Evolutionary conservation across 169 alveolate genomes (phyloP), one percentile per base, ranked within the genome.

Genomic region (Toxoplasma gondii): DNA sequence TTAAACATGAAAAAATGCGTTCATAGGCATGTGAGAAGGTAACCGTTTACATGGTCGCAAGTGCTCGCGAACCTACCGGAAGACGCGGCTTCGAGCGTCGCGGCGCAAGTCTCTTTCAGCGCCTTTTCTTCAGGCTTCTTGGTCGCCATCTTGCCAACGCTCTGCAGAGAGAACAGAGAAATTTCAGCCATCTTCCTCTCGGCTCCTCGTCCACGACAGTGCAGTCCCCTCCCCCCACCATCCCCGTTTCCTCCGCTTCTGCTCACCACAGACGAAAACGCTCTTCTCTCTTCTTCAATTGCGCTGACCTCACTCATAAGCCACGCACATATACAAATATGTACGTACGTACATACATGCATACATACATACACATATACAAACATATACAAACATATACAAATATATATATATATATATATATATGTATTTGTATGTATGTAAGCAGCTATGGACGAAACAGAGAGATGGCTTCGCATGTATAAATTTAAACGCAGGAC

Each of bases 81-180:
- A 38, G 90, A 43, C 70, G 87, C 22, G 53, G 95, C 95, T 1
- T 93, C 93, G 74, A 93, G 54, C 22, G 95, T 93, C 91, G 69
- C 87, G 90, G 84, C 90, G 95, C 95, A 93, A 67, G 45, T 70
- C 38, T 93, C 95, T 58, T 91, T 91, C 43, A 93, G n/a, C 17
- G 95, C 95, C 93, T 93, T 93, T 93, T 93, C 95, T 19, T 93
- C 95, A 0, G 95, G 91, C 82, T 93, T 93, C 95, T 93, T 93
- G 39, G 58, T 39, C 39, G 90, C 81, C 39, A 93, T 78, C 78
- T 93, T 93, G 22, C 90, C 58, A 4, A 93, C 38, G 91, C 95
- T 93, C 95, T 93, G 83, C 84, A 38, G 45, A 82, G 67, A 82
- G 90, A 38, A 78, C 27, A 78, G 4, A 78, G 44, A 78, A 29